These are phyloP conservation scores for Pichia heedii DNA, from an alignment of 805 yeast species.

Conservation along the genomic window DNA sequence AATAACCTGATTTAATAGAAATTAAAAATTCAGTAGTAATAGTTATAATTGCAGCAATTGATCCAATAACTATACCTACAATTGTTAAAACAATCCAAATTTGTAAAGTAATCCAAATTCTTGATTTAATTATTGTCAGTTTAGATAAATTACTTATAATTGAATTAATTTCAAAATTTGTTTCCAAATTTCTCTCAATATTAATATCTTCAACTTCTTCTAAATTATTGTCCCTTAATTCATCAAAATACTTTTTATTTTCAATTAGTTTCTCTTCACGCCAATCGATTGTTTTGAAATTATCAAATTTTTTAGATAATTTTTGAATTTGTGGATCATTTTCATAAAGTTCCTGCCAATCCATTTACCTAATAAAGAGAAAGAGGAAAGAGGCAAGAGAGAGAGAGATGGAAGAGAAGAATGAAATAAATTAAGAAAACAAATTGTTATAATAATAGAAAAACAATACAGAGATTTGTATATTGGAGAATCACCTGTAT, in stretches of 20 bases:
- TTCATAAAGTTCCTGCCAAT: slow-evolving; percentile 9
- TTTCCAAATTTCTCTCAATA: no score
- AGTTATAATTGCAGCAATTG: slow-evolving; percentile 73
- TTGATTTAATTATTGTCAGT: slow-evolving; percentile 6
- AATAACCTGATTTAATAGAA: slow-evolving; percentile 69
- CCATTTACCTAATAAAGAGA: not conserved
- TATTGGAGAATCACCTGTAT: no score
- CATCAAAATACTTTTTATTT: slow-evolving; percentile 27
- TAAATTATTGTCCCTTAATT: no score
- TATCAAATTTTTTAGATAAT: slow-evolving; percentile 41
- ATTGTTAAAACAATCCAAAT: slow-evolving; percentile 68
- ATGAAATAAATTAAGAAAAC: not conserved
- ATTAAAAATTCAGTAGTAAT: slow-evolving; percentile 83
- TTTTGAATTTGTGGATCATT: slow-evolving; percentile 4
- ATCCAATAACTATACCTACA: slow-evolving; percentile 73
- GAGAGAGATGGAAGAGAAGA: not conserved
- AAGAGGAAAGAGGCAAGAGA: not conserved
- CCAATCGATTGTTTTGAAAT: slow-evolving; percentile 65
- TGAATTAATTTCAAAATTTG: no score
- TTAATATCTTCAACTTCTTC: no score
- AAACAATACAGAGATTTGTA: no score
- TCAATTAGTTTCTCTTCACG: slow-evolving; percentile 48
- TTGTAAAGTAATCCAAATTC: slow-evolving; percentile 29
- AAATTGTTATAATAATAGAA: not conserved
- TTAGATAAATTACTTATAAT: slow-evolving; percentile 10